Base-by-base conservation (phyloP, 345 rosid species). In the Gossypium ekmanianum region DNA sequence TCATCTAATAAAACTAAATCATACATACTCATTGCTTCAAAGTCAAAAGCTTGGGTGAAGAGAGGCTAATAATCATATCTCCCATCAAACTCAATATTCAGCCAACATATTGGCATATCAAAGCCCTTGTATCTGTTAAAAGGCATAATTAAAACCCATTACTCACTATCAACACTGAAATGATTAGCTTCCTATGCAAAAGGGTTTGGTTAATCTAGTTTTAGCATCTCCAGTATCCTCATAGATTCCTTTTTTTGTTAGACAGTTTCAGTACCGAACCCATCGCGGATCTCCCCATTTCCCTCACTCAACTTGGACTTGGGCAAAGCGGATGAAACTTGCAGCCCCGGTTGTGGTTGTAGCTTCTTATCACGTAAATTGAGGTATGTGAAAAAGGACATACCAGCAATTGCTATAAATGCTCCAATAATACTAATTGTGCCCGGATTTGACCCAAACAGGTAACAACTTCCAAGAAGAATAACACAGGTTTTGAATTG, bases 401-500 rank as follows among this genome's bases (percentile, higher is more conserved):
- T 90, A 14, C 92, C 92, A 0, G 45, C 90, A 47, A 90, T 90
- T 7, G 95, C 95, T 61, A 83, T 80, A 77, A 88, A 81, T 11
- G 93, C 95, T 41, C 92, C 93, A 20, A 78, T 76, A 63, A 88
- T 84, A 72, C 92, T 90, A 55, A 83, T 86, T 29, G 69, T 57
- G 27, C 95, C 92, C 2, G 95, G 95, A 78, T 88, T 88, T 20
- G 95, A 83, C 29, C 86, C 83, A 14, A 90, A 88, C 10, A 90
- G 48, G 74, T 87, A 87, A 70, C 56, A 90, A 59, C 85, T 90
- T 50, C 95, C 93, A 0, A 90, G 86, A 69, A 90, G 90, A 68
- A 90, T 71, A 72, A 88, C 83, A 34, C 95, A 90, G 1, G 95
- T 90, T 82, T 90, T 90, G 84, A 90, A 90, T 77, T 90, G 95